Evolutionary conservation across 2,329 filamentous ascomycete genomes (phyloP).

Genomic region (Aspergillus caelatus): DNA sequence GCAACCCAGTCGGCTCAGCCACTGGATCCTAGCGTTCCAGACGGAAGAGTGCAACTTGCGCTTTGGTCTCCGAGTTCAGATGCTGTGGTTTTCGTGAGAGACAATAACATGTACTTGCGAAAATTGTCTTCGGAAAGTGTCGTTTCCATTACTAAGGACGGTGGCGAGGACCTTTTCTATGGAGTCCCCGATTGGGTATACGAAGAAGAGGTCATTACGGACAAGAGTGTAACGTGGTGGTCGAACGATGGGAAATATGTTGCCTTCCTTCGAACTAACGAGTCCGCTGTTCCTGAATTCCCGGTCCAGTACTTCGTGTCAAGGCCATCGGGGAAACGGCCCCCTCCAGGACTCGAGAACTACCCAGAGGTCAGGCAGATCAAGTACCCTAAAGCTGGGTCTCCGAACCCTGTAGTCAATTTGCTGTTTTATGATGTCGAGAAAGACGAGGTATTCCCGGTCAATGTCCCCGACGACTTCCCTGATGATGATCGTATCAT

Average conservation of each 20-base stretch:
- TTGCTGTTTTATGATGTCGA: constrained; percentile 85
- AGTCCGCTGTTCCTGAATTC: constrained; percentile 87
- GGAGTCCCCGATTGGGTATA: constrained; percentile 98
- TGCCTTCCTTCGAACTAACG: constrained; percentile 91
- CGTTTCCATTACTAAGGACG: constrained; percentile 79
- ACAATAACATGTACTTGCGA: constrained; percentile 89
- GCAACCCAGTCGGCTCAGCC: constrained; percentile 75
- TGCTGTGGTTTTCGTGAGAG: constrained; percentile 82
- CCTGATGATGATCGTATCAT: constrained; percentile 81
- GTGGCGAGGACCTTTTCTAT: constrained; percentile 87
- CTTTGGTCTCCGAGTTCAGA: constrained; percentile 87
- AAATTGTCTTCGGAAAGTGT: constrained; percentile 63
- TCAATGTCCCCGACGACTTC: constrained; percentile 78
- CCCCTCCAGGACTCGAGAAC: constrained; percentile 72
- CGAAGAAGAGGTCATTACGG: constrained; percentile 79
- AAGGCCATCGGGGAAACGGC: constrained; percentile 73
- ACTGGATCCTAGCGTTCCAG: constrained; percentile 69
- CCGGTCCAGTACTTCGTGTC: constrained; percentile 92
- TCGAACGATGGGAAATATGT: constrained; percentile 85
- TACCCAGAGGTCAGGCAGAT: constrained; percentile 91
- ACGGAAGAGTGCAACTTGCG: constrained; percentile 76
- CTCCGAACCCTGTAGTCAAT: constrained; percentile 88
- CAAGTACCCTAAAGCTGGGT: constrained; percentile 96
- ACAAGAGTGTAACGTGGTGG: constrained; percentile 92
- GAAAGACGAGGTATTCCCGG: constrained; percentile 75